Percentiles rank a stretch among this genome's conserved stretches.
Evolutionary conservation across 495 filamentous ascomycete species (phyloP).

Genomic region (Penicillium bovifimosum): DNA sequence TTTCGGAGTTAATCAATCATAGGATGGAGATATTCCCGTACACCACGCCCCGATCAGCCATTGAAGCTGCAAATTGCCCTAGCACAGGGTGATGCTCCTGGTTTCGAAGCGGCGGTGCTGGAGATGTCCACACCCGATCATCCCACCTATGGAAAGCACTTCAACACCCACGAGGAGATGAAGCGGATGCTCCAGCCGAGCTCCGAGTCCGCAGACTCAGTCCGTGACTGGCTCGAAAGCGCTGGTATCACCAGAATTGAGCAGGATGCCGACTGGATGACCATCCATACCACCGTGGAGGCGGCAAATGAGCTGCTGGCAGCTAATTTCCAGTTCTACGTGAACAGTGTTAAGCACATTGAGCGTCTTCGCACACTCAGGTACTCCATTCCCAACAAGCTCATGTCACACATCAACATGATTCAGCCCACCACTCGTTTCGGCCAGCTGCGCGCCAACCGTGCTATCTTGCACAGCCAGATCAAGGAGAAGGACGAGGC

Average conservation of each 20-base stretch:
- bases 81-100: conserved; percentile 48
- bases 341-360: conserved; percentile 30
- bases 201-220: conserved; percentile 34
- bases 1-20: background rate
- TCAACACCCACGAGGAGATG: conserved; percentile 49
- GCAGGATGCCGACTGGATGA: conserved; percentile 58
- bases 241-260: conserved; percentile 44
- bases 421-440: conserved; percentile 56
- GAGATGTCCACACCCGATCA: conserved; percentile 57
- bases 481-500: conserved; percentile 17
- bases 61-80: conserved; percentile 46
- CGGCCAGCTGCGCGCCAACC: conserved; percentile 40
- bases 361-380: conserved; percentile 51
- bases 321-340: conserved; percentile 54
- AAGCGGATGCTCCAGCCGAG: conserved; percentile 48
- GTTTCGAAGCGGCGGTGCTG: conserved; percentile 57
- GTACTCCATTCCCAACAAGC: conserved; percentile 53
- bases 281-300: conserved; percentile 48
- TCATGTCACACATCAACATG: conserved; percentile 44
- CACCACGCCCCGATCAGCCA: conserved; percentile 26
- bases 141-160: conserved; percentile 55
- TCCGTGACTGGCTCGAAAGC: conserved; percentile 46
- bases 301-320: conserved; percentile 50
- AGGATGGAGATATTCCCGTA: conserved; percentile 37
- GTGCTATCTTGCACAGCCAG: conserved; percentile 28